These are phyloP conservation scores for Yamadazyma buinensis DNA, from an alignment of 1,139 yeast genomes.

Conservation along the genomic window DNA sequence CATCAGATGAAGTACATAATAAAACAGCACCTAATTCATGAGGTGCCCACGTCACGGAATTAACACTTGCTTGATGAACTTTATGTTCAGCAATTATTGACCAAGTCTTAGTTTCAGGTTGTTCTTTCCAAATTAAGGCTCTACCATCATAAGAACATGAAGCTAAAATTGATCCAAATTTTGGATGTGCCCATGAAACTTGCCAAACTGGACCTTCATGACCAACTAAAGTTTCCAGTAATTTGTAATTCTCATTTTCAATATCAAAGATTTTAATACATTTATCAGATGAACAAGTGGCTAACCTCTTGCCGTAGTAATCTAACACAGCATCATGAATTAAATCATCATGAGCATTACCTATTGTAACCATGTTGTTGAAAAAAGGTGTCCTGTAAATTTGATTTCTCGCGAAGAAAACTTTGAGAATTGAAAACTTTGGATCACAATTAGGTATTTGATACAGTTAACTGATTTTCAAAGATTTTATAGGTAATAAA, in stretches of 20 bases:
- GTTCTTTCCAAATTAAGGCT: conserved; percentile 91
- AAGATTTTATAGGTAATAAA: no score
- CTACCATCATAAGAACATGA: conserved; percentile 95
- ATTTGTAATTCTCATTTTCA: conserved; percentile 76
- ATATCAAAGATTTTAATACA: conserved; percentile 90
- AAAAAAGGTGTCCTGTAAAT: not conserved
- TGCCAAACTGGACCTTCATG: conserved; percentile 99
- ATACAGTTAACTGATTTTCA: no score
- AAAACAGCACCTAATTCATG: conserved; percentile 93
- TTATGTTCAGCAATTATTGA: conserved; percentile 81
- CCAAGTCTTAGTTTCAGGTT: conserved; percentile 80
- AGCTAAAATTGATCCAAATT: conserved; percentile 91
- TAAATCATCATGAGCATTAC: conserved; percentile 81
- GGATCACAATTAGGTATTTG: not conserved
- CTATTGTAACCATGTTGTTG: conserved; percentile 58
- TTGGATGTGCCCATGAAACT: conserved; percentile 98
- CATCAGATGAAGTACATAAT: conserved; percentile 90
- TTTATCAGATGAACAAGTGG: conserved; percentile 93
- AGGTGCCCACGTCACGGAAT: conserved; percentile 96
- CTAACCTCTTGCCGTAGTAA: conserved; percentile 91
- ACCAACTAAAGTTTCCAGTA: conserved; percentile 76
- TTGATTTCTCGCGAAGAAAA: not conserved
- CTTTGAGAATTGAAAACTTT: conserved; percentile 1
- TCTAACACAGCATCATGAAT: conserved; percentile 97
- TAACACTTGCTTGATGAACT: conserved; percentile 90